A percentile compares a stretch with the other conserved stretches of the same genome.
These are phyloP conservation scores for Fusarium xyrophilum DNA, from an alignment of 2,329 filamentous ascomycete species.

Conservation along the genomic window DNA sequence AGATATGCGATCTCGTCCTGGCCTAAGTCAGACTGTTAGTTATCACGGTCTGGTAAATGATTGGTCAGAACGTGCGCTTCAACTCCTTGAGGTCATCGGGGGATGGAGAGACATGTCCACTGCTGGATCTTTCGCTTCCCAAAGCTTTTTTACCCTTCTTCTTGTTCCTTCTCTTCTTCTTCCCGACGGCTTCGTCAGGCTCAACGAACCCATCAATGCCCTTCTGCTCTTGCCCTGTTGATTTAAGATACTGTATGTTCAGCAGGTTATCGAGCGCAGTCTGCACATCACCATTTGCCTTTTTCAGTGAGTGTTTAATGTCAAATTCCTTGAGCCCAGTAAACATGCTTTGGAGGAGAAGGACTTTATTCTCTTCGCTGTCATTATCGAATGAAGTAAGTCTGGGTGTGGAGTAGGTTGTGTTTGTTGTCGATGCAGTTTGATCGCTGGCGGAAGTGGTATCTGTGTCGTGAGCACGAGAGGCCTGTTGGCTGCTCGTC, in stretches of 20 bases:
- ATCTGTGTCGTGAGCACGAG: conserved; percentile 42
- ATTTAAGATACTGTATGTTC: conserved; percentile 78
- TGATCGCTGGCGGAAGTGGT: conserved; percentile 40
- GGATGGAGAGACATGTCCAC: conserved; percentile 22
- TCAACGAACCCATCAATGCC: conserved; percentile 84
- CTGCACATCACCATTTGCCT: conserved; percentile 70
- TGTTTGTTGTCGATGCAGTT: conserved; percentile 36
- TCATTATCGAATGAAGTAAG: conserved; percentile 49
- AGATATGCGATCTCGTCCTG: conserved; percentile 54
- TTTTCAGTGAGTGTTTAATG: conserved; percentile 70
- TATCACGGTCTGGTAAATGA: background rate
- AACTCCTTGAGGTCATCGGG: conserved; percentile 38
- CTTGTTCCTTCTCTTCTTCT: conserved; percentile 50
- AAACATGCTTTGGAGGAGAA: conserved; percentile 73
- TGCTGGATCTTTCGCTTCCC: conserved; percentile 17
- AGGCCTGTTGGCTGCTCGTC: conserved; percentile 42
- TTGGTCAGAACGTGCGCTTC: conserved; percentile 39
- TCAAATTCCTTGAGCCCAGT: conserved; percentile 70
- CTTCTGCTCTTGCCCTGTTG: conserved; percentile 67
- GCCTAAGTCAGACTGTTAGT: conserved; percentile 30
- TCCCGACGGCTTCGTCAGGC: conserved; percentile 54
- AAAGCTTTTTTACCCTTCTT: conserved; percentile 41
- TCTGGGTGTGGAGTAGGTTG: conserved; percentile 35
- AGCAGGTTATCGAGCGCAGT: conserved; percentile 80
- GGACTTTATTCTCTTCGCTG: conserved; percentile 67